A percentile compares a stretch with the other conserved stretches of the same genome.
These are phyloP conservation scores for Talaromyces sp. DNA, from an alignment of 2,329 filamentous ascomycete species.

Conservation along the genomic window DNA sequence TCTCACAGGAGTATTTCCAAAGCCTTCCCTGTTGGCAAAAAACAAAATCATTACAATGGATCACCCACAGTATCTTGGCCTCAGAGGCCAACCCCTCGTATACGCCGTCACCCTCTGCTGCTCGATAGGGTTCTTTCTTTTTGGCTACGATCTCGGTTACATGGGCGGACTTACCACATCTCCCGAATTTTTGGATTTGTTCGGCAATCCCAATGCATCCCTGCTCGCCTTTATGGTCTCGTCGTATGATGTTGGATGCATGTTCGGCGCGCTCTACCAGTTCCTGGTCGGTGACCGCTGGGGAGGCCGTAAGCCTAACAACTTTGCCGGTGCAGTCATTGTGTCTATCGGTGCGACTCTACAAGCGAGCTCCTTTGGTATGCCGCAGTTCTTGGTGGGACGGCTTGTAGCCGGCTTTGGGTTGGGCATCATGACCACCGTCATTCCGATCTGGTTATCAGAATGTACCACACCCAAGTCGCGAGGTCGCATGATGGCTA, in stretches of 20 bases:
- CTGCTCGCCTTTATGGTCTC: constrained; percentile 25
- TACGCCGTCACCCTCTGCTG: constrained; percentile 25
- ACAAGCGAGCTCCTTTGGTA: constrained; percentile 21
- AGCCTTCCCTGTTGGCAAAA: background rate
- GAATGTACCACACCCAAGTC: constrained; percentile 31
- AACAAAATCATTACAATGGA: background rate
- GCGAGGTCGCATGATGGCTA: constrained; percentile 47
- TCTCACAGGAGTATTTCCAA: background rate
- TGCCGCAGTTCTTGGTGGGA: constrained; percentile 25
- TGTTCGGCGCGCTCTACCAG: constrained; percentile 28
- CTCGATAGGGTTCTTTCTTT: constrained; percentile 41
- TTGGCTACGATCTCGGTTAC: constrained; percentile 44
- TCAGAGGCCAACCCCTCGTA: constrained; percentile 22
- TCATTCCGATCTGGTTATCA: constrained; percentile 26
- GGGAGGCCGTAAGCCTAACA: constrained; percentile 42
- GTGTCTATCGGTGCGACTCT: constrained; percentile 25
- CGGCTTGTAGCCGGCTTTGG: constrained; percentile 26
- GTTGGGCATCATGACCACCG: constrained; percentile 25
- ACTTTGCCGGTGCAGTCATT: constrained; percentile 36
- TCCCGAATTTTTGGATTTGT: constrained; percentile 15
- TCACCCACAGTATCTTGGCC: constrained; percentile 13
- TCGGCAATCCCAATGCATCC: constrained; percentile 24
- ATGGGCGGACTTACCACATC: constrained; percentile 26
- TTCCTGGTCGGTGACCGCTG: constrained; percentile 38
- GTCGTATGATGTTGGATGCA: constrained; percentile 27